Evolutionary conservation across 352 stramenopile genomes (phyloP), one percentile per base, ranked within the genome.

Genomic region (Globisporangium ultimum): DNA sequence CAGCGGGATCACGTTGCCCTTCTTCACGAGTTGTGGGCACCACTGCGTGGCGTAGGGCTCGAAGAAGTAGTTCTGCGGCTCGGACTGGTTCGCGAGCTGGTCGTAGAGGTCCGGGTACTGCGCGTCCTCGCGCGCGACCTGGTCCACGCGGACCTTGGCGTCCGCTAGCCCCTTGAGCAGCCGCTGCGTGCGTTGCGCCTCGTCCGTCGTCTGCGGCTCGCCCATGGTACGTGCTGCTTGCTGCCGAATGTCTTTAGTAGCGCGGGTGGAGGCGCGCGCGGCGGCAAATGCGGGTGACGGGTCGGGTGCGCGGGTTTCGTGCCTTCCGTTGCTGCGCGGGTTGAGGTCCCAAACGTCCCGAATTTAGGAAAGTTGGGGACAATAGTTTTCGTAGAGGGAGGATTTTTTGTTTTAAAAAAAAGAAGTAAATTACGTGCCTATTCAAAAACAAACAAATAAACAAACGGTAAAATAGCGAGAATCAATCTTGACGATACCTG

Each of bases 61-160:
- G 53, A 95, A 78, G 53, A 93, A 95, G 64, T 95, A 95, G 71
- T 95, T 95, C 65, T 95, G 86, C 36, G 84, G 82, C 78, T 95
- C 87, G 21, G 79, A 80, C 61, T 92, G 84, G 28, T 80, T 88
- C 61, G 78, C 72, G 8, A 95, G 70, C 52, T 91, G 87, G 57
- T 95, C 87, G 42, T 74, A 74, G 48, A 95, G 71, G 58, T 95
- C 87, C 8, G 87, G 84, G 59, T 70, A 88, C 61, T 89, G 82
- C 36, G 80, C 72, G 66, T 95, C 87, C 38, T 89, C 80, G 53
- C 86, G 66, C 32, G 70, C 55, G 12, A 79, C 72, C 63, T 93
- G 84, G 59, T 95, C 84, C 34, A 94, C 74, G 57, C 80, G 80
- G 56, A 62, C 78, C 69, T 91, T 91, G 60, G 77, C 82, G 57